Evolutionary conservation across 108 stramenopile species (phyloP).

Genomic region (Mayamaea pseudoterrestris): DNA sequence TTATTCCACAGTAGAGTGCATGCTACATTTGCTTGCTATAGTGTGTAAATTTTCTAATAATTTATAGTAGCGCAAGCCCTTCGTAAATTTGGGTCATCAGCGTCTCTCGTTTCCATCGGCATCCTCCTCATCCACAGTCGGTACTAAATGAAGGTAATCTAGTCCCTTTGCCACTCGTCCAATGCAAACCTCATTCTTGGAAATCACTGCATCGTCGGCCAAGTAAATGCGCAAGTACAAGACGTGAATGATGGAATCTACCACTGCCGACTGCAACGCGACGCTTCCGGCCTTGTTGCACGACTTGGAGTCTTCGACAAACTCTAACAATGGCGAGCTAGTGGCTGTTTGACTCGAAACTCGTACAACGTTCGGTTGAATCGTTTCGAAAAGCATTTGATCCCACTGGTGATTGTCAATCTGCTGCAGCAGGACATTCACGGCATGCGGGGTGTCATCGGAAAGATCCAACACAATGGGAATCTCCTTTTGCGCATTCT

Average conservation of each 20-base stretch:
- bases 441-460: slow-evolving; percentile 14
- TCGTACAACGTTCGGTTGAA: neutral
- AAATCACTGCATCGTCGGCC: neutral
- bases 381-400: neutral
- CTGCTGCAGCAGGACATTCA: slow-evolving; percentile 4
- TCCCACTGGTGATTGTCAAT: slow-evolving; percentile 5
- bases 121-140: too few species aligned
- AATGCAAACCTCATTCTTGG: neutral
- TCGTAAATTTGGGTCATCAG: too few species aligned
- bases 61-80: too few species aligned
- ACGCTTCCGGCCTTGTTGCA: slow-evolving; percentile 6
- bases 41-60: too few species aligned
- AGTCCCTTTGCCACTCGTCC: neutral
- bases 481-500: neutral
- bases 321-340: slow-evolving; percentile 6
- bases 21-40: too few species aligned
- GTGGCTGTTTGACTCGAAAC: neutral
- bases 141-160: too few species aligned
- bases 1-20: too few species aligned
- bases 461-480: slow-evolving; percentile 4
- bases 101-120: too few species aligned
- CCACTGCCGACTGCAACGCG: slow-evolving; percentile 1
- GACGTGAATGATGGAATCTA: neutral
- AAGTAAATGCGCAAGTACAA: neutral
- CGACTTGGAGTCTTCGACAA: slow-evolving; percentile 3